phyloP scores from a whole-genome alignment of 2,329 filamentous ascomycete genomes.

The Alternaria incomplexa region DNA sequence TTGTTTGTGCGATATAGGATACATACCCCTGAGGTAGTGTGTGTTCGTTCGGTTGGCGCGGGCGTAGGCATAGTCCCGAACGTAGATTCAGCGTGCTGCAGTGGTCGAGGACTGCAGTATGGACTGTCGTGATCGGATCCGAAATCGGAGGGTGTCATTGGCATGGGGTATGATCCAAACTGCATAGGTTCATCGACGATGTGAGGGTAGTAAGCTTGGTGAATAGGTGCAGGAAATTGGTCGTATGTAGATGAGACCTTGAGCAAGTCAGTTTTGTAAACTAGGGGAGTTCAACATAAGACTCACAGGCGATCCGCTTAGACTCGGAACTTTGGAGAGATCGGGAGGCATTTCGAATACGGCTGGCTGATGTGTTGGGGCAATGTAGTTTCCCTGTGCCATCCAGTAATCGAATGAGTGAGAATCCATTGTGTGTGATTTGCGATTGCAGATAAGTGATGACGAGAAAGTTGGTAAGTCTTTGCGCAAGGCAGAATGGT shows the following conservation, averaged over 20 bases:
- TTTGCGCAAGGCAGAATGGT: constrained; percentile 2
- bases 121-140: constrained; percentile 49
- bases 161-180: constrained; percentile 43
- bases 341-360: constrained; percentile 45
- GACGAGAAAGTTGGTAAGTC: constrained; percentile 11
- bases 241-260: constrained; percentile 48
- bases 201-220: constrained; percentile 42
- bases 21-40: constrained; percentile 49
- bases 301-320: constrained; percentile 49
- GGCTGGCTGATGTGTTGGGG: constrained; percentile 37
- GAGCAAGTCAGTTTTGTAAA: constrained; percentile 6
- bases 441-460: constrained; percentile 1
- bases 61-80: constrained; percentile 25
- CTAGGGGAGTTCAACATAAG: neutral
- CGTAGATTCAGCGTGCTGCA: constrained; percentile 32
- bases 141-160: constrained; percentile 49
- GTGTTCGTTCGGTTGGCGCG: constrained; percentile 37
- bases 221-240: constrained; percentile 40
- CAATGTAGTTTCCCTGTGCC: constrained; percentile 42
- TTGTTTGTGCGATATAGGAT: too few species aligned
- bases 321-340: constrained; percentile 46
- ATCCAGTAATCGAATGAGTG: constrained; percentile 48
- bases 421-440: constrained; percentile 38
- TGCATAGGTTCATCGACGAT: constrained; percentile 41
- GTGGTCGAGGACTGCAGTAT: constrained; percentile 46